Percentiles rank a stretch among this genome's conserved stretches.
These are phyloP conservation scores for Aplosporella prunicola DNA, from an alignment of 2,329 filamentous ascomycete species.

Conservation along the genomic window DNA sequence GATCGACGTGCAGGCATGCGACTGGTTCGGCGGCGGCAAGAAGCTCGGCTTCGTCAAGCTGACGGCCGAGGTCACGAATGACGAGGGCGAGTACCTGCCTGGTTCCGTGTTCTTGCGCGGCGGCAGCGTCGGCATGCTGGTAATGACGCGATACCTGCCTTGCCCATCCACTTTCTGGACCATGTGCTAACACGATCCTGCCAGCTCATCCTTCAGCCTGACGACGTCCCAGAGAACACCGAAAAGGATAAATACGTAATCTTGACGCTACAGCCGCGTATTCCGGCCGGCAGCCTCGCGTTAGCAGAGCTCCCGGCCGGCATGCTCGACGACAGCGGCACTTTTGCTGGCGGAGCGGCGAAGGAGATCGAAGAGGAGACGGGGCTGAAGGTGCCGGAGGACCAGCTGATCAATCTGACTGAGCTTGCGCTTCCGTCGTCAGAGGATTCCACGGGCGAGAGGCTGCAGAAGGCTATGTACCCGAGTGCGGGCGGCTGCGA, in stretches of 20 bases:
- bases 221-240: slow-evolving; percentile 33
- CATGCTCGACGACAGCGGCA: slow-evolving; percentile 47
- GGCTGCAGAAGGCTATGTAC: slow-evolving; percentile 42
- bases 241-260: slow-evolving; percentile 42
- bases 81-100: slow-evolving; percentile 41
- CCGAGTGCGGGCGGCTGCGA: slow-evolving; percentile 48
- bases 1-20: slow-evolving; percentile 46
- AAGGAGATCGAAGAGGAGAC: slow-evolving; percentile 51
- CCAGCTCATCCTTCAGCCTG: slow-evolving; percentile 46
- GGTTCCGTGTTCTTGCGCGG: slow-evolving; percentile 50
- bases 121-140: slow-evolving; percentile 49
- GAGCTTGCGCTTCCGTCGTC: slow-evolving; percentile 35
- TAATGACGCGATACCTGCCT: slow-evolving; percentile 20
- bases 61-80: slow-evolving; percentile 44
- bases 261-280: slow-evolving; percentile 48
- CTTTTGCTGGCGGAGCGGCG: slow-evolving; percentile 46
- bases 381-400: slow-evolving; percentile 39
- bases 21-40: slow-evolving; percentile 39
- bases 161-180: not conserved
- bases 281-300: slow-evolving; percentile 45
- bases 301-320: slow-evolving; percentile 51
- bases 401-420: slow-evolving; percentile 47
- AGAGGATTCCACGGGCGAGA: slow-evolving; percentile 17
- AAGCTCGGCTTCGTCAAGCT: slow-evolving; percentile 50
- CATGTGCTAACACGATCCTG: not conserved